phyloP scores from a whole-genome alignment of 2,329 filamentous ascomycete genomes.

The Sporothrix brunneoviolacea region DNA sequence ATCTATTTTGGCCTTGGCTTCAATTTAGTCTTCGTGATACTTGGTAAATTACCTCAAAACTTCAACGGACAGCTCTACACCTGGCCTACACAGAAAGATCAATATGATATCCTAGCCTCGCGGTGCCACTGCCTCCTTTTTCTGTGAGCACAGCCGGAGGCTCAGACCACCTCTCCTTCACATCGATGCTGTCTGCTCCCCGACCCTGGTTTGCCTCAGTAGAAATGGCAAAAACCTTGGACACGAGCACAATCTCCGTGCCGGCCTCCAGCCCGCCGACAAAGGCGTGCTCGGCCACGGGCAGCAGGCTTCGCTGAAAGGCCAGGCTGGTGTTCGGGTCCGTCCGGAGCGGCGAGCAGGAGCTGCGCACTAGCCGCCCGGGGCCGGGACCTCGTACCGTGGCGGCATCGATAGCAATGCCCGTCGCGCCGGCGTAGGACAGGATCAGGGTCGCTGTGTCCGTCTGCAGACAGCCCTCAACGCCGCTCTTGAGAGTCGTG shows the following conservation, averaged over 20 bases:
- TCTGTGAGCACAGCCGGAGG: too few relatives aligned
- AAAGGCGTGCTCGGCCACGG: constrained; percentile 13
- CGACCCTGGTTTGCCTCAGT: too few relatives aligned
- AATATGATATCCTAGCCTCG: too few relatives aligned
- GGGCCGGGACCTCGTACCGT: neutral
- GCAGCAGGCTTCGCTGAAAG: constrained; percentile 23
- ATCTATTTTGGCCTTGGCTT: too few relatives aligned
- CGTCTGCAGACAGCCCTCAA: neutral
- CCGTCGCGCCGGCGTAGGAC: neutral
- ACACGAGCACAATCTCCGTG: neutral
- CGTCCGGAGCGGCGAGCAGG: constrained; percentile 19
- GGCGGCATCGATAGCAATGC: neutral
- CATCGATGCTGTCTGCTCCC: too few relatives aligned
- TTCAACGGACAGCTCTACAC: too few relatives aligned
- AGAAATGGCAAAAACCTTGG: constrained; percentile 2
- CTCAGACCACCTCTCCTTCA: too few relatives aligned
- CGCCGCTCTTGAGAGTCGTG: neutral
- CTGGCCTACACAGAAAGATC: too few relatives aligned
- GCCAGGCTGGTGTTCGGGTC: constrained; percentile 28
- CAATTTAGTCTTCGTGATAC: too few relatives aligned
- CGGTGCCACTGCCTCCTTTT: too few relatives aligned
- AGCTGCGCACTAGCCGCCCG: neutral
- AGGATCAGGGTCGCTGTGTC: neutral
- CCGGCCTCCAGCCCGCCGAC: neutral
- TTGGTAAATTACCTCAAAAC: too few relatives aligned